phyloP scores from a whole-genome alignment of 208 protist species.

The Crithidia expoeki region DNA sequence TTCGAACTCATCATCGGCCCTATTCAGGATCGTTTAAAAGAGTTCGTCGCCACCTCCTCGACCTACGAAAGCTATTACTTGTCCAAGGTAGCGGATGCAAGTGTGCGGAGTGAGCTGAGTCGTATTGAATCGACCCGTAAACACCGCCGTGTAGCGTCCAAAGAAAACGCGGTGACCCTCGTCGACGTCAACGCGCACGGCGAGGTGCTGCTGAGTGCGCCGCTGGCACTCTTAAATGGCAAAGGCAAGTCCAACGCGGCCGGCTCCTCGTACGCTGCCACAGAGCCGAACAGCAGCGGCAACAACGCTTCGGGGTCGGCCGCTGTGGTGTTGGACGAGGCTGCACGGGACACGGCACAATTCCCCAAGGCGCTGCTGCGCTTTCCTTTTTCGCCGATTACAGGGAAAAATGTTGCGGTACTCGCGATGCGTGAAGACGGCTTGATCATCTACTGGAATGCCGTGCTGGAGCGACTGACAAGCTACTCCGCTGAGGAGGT shows the following conservation, averaged over 20 bases:
- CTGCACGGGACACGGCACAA: neutral
- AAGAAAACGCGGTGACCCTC: slow-evolving; percentile 22
- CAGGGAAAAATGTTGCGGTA: slow-evolving; percentile 32
- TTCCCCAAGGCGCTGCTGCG: slow-evolving; percentile 26
- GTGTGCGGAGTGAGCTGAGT: slow-evolving; percentile 66
- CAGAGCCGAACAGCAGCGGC: neutral
- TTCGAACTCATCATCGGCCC: slow-evolving; percentile 89
- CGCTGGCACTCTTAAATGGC: slow-evolving; percentile 34
- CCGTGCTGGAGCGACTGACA: slow-evolving; percentile 59
- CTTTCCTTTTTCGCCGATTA: slow-evolving; percentile 34
- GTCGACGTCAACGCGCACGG: slow-evolving; percentile 42
- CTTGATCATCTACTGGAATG: slow-evolving; percentile 78
- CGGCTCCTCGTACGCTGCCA: neutral
- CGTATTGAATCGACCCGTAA: slow-evolving; percentile 43
- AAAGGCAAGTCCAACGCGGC: slow-evolving; percentile 18
- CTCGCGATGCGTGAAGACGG: slow-evolving; percentile 86
- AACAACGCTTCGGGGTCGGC: slow-evolving; percentile 2
- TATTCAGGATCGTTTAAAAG: slow-evolving; percentile 81
- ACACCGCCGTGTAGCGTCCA: slow-evolving; percentile 32
- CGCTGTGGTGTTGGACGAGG: neutral
- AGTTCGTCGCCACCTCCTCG: slow-evolving; percentile 69
- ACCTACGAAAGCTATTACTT: slow-evolving; percentile 78
- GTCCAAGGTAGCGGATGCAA: slow-evolving; percentile 54
- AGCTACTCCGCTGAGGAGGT: slow-evolving; percentile 69
- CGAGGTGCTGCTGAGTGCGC: slow-evolving; percentile 50